These are phyloP conservation scores for Effrenium voratum DNA, from an alignment of 73 alveolate genomes.

Conservation along the genomic window DNA sequence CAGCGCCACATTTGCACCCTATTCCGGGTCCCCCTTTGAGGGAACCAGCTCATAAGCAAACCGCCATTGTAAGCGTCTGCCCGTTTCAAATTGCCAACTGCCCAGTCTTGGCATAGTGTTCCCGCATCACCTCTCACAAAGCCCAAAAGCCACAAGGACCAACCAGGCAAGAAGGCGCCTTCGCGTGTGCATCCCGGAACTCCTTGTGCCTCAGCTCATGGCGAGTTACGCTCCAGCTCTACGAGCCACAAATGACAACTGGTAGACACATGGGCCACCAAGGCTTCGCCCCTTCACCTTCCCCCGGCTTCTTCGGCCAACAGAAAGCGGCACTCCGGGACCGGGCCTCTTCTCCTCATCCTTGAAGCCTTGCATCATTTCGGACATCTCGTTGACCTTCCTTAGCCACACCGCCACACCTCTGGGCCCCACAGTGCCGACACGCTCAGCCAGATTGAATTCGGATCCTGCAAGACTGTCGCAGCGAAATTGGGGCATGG, in stretches of 20 bases:
- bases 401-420: not conserved
- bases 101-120: slow-evolving; percentile 83
- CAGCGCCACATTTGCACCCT: too few relatives aligned
- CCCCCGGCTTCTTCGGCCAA: not conserved
- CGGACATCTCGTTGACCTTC: slow-evolving; percentile 52
- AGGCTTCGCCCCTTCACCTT: too few relatives aligned
- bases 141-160: not conserved
- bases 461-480: too few relatives aligned
- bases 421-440: not conserved
- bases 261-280: too few relatives aligned
- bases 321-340: not conserved
- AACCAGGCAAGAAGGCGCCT: not conserved
- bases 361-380: slow-evolving; percentile 46
- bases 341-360: slow-evolving; percentile 56
- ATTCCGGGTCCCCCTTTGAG: too few relatives aligned
- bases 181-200: slow-evolving; percentile 52
- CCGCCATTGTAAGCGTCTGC: too few relatives aligned
- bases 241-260: not conserved
- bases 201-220: slow-evolving; percentile 46
- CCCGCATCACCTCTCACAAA: slow-evolving; percentile 31
- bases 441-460: not conserved
- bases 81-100: slow-evolving; percentile 41
- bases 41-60: too few relatives aligned
- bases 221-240: not conserved
- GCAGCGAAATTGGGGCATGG: too few relatives aligned